phyloP scores from a whole-genome alignment of 1,284 basidiomycete species.

The Malassezia restricta region DNA sequence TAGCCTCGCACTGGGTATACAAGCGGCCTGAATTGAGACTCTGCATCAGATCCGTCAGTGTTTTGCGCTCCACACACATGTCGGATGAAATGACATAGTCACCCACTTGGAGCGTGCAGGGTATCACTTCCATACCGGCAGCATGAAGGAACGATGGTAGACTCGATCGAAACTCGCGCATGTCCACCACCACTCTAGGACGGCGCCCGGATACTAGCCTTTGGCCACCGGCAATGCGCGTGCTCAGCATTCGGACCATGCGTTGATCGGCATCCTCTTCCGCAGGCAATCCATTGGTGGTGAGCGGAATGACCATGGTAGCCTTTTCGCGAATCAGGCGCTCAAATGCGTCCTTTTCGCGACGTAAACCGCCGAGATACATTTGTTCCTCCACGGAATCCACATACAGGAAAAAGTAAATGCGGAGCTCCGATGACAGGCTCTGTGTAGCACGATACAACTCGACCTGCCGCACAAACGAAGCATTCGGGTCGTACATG shows the following conservation, averaged over 20 bases:
- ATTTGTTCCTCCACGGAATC: slow-evolving; percentile 90
- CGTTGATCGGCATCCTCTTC: slow-evolving; percentile 46
- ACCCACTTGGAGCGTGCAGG: slow-evolving; percentile 81
- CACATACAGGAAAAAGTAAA: slow-evolving; percentile 88
- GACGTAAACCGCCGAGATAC: slow-evolving; percentile 72
- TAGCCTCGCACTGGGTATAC: slow-evolving; percentile 94
- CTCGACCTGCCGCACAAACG: slow-evolving; percentile 84
- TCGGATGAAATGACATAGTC: slow-evolving; percentile 92
- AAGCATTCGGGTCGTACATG: slow-evolving; percentile 77
- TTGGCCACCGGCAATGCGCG: slow-evolving; percentile 69
- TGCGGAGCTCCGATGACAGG: slow-evolving; percentile 65
- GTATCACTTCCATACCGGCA: slow-evolving; percentile 65
- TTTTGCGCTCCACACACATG: slow-evolving; percentile 92
- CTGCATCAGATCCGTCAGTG: slow-evolving; percentile 74
- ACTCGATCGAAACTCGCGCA: slow-evolving; percentile 88
- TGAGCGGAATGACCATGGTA: slow-evolving; percentile 83
- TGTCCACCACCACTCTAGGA: slow-evolving; percentile 80
- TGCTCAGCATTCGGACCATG: slow-evolving; percentile 72
- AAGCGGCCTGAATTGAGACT: slow-evolving; percentile 86
- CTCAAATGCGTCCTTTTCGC: slow-evolving; percentile 91
- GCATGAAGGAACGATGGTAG: slow-evolving; percentile 82
- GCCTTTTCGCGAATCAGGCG: slow-evolving; percentile 79
- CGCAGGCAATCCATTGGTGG: slow-evolving; percentile 58
- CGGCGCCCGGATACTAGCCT: slow-evolving; percentile 56
- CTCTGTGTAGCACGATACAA: slow-evolving; percentile 63